Base-by-base conservation (phyloP, 1,139 yeast genomes). In the Kodamaea plutei region DNA sequence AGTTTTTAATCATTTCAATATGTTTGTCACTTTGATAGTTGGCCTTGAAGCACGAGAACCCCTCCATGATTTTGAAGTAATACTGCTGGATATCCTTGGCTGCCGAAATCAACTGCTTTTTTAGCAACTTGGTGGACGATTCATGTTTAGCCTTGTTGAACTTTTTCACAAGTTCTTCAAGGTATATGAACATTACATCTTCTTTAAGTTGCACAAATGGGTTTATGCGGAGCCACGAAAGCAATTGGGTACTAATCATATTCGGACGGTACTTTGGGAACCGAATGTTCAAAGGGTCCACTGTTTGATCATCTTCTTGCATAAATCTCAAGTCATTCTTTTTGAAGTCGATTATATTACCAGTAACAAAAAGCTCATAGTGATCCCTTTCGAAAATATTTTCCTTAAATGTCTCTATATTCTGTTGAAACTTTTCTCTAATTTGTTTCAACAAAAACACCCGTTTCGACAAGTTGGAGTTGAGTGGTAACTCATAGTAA, bases 191-290 rank as follows among this genome's bases (percentile, higher is more conserved):
- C 25, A 38, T 19, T 26, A 40, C 59, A 4, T 53, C 43, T 26
- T 55, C 59, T 22, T 56, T 49, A 31, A 61, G 56, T 35, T 58
- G 58, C 10, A 46, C 42, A 34, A 64, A 64, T 0, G 73, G 73
- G 22, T 54, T 50, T 10, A 66, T 35, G 15, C 50, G 48, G 49
- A 64, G 54, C 74, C 74, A 68, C 36, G 64, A 64, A 6, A 52
- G 42, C n/a, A 64, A 42, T 36, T 64, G 70, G 4, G 54, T 35
- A 24, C 54, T 45, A 2, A 57, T 48, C 26, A 44, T 10, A 22
- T 36, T 36, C 10, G 47, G 31, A 24, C 40, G 31, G 29, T 39
- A 36, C 31, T 39, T 20, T 10, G 37, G 37, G 21, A 39, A 30
- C 20, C 30, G 35, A 27, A 32, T 24, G 39, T 38, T 31, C 39